phyloP scores from a whole-genome alignment of 352 stramenopile genomes.

The Lagenidium giganteum region DNA sequence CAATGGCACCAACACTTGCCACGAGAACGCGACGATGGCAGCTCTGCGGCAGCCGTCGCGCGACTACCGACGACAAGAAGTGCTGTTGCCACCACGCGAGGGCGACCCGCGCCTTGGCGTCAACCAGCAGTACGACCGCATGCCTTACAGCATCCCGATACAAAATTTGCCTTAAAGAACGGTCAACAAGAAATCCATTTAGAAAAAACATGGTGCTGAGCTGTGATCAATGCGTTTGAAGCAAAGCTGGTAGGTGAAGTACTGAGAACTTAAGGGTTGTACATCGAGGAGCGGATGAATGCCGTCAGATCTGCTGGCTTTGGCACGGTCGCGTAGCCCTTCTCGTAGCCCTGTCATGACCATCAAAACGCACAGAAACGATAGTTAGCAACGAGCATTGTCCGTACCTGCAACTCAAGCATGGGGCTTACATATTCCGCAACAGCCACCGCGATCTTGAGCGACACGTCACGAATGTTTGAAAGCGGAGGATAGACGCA shows the following conservation, averaged over 20 bases:
- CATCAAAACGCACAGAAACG: slow-evolving; percentile 5
- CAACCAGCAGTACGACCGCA: slow-evolving; percentile 72
- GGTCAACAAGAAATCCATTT: too few relatives aligned
- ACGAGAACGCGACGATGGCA: slow-evolving; percentile 43
- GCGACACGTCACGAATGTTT: slow-evolving; percentile 91
- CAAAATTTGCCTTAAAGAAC: slow-evolving; percentile 49
- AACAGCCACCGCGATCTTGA: slow-evolving; percentile 90
- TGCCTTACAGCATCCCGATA: slow-evolving; percentile 72
- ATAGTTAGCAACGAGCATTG: background rate
- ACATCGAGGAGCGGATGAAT: slow-evolving; percentile 56
- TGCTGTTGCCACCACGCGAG: slow-evolving; percentile 40
- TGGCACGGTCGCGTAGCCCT: slow-evolving; percentile 49
- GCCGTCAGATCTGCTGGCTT: slow-evolving; percentile 48
- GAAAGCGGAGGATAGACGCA: slow-evolving; percentile 93
- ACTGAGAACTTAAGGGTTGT: slow-evolving; percentile 53
- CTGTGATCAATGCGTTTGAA: too few relatives aligned
- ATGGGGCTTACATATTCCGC: slow-evolving; percentile 60
- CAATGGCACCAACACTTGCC: slow-evolving; percentile 28
- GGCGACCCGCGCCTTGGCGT: slow-evolving; percentile 63
- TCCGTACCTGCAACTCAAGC: background rate
- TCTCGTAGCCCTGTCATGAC: slow-evolving; percentile 45
- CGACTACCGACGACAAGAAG: slow-evolving; percentile 51
- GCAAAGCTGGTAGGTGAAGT: background rate
- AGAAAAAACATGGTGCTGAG: too few relatives aligned
- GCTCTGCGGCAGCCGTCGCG: slow-evolving; percentile 31